Percentiles rank a stretch among this genome's conserved stretches.
Evolutionary conservation across 352 stramenopile species (phyloP).

Genomic region (Bremia lactucae): DNA sequence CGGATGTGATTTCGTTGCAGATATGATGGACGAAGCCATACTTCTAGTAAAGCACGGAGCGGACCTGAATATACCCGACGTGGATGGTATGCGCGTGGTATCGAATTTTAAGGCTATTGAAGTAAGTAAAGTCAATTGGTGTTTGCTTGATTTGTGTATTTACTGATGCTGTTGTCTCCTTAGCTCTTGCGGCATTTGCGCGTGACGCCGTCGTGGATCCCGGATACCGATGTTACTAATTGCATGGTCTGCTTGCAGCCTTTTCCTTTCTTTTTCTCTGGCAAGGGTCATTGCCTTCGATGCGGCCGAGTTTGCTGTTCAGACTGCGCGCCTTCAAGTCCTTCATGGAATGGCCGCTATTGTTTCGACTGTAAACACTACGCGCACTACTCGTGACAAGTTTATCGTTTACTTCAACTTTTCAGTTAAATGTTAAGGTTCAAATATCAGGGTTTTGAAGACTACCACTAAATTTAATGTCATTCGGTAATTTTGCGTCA

Average conservation of each 20-base stretch:
- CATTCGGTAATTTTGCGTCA: too few relatives aligned
- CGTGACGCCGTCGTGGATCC: slow-evolving; percentile 52
- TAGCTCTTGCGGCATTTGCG: slow-evolving; percentile 46
- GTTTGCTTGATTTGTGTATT: background rate
- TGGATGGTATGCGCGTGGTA: slow-evolving; percentile 42
- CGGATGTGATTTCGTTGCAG: slow-evolving; percentile 12
- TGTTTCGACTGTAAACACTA: slow-evolving; percentile 77
- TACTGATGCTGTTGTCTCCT: slow-evolving; percentile 1
- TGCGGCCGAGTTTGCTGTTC: slow-evolving; percentile 73
- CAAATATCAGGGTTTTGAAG: too few relatives aligned
- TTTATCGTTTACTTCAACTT: too few relatives aligned
- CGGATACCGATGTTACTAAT: slow-evolving; percentile 33
- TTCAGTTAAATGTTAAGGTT: too few relatives aligned
- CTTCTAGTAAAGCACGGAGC: slow-evolving; percentile 52
- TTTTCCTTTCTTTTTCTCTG: slow-evolving; percentile 63
- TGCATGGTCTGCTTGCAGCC: slow-evolving; percentile 70
- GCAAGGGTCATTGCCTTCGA: slow-evolving; percentile 62
- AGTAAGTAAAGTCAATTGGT: slow-evolving; percentile 22
- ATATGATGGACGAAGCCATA: slow-evolving; percentile 49
- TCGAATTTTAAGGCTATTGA: slow-evolving; percentile 45
- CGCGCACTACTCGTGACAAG: slow-evolving; percentile 38
- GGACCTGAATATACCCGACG: slow-evolving; percentile 62
- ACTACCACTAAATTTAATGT: too few relatives aligned
- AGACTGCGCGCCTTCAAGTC: slow-evolving; percentile 54
- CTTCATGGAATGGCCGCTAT: slow-evolving; percentile 59